Evolutionary conservation across 2,329 filamentous ascomycete genomes (phyloP).

Genomic region (Cladobotryum protrusum): DNA sequence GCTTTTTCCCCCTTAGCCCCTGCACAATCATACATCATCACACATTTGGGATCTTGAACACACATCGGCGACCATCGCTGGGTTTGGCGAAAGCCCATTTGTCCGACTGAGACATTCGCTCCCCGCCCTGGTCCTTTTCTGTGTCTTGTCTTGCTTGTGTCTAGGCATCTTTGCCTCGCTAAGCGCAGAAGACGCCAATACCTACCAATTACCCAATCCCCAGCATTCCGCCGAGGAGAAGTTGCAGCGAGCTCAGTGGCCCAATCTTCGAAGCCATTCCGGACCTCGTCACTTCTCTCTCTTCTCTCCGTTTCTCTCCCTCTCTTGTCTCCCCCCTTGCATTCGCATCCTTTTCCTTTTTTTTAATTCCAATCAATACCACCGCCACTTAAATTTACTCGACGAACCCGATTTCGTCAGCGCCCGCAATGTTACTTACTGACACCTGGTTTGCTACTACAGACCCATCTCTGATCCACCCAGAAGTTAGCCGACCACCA

Average conservation of each 20-base stretch:
- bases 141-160: not conserved
- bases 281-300: constrained; percentile 11
- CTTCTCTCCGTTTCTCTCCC: not conserved
- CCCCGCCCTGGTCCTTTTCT: not conserved
- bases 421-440: constrained; percentile 23
- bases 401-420: not conserved
- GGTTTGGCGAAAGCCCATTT: too few relatives aligned
- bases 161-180: not conserved
- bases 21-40: too few relatives aligned
- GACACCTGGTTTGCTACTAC: constrained; percentile 25
- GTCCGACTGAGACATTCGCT: not conserved
- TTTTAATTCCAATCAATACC: not conserved
- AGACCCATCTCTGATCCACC: constrained; percentile 54
- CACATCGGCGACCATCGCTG: too few relatives aligned
- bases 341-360: not conserved
- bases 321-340: not conserved
- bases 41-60: too few relatives aligned
- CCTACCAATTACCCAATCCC: not conserved
- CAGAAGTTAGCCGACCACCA: constrained; percentile 44
- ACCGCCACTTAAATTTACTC: not conserved
- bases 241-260: not conserved
- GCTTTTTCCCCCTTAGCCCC: too few relatives aligned
- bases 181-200: not conserved
- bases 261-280: not conserved
- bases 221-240: not conserved